Evolutionary conservation across 805 yeast genomes (phyloP).

Genomic region (Candida odintsovae): DNA sequence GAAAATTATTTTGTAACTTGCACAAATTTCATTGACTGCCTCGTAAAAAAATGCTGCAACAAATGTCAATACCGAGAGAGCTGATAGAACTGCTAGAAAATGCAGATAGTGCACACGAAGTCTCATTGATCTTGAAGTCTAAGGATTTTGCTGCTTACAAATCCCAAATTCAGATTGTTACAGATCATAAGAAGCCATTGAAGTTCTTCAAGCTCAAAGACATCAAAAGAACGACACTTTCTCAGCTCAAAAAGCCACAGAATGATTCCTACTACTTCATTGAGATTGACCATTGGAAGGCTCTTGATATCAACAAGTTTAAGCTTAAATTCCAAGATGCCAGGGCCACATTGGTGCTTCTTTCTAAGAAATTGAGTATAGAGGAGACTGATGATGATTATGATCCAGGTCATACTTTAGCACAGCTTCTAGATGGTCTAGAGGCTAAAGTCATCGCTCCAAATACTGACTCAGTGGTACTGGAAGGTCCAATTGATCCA

Average conservation of each 20-base stretch:
- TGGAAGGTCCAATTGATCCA: constrained; percentile 1
- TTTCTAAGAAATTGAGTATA: not conserved
- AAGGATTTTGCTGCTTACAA: not conserved
- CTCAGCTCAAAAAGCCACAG: not conserved
- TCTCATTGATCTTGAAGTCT: not conserved
- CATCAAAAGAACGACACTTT: not conserved
- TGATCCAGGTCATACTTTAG: not conserved
- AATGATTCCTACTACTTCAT: constrained; percentile 1
- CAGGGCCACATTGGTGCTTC: constrained; percentile 2
- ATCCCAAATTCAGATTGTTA: constrained; percentile 2
- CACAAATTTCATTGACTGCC: too few relatives aligned
- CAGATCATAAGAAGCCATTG: constrained; percentile 7
- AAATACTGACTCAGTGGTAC: not conserved
- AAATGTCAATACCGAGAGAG: not conserved
- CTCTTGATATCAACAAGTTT: not conserved
- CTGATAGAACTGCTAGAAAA: not conserved
- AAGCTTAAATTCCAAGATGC: constrained; percentile 1
- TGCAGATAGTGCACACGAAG: not conserved
- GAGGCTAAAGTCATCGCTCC: constrained; percentile 1
- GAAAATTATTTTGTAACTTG: too few relatives aligned
- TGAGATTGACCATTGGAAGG: constrained; percentile 5
- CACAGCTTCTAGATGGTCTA: constrained; percentile 3
- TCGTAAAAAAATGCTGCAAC: too few relatives aligned
- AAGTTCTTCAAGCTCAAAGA: constrained; percentile 3
- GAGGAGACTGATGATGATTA: not conserved